These are phyloP conservation scores for Berkeleyomyces basicola DNA, from an alignment of 2,329 filamentous ascomycete species.

Conservation along the genomic window DNA sequence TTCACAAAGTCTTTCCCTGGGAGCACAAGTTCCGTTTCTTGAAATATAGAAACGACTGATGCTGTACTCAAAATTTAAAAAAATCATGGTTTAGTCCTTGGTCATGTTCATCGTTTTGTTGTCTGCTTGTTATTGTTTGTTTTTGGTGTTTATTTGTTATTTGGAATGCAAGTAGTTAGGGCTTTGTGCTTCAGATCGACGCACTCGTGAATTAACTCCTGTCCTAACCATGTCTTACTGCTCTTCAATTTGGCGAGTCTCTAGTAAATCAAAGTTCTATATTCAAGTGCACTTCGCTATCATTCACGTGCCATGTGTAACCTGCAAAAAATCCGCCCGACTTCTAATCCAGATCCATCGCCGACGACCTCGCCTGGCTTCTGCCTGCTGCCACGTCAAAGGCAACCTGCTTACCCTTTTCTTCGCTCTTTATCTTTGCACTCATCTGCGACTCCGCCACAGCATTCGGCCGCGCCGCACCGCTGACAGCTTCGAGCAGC, in stretches of 20 bases:
- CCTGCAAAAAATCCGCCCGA: neutral
- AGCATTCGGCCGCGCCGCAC: constrained; percentile 7
- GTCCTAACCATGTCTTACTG: no score
- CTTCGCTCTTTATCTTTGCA: constrained; percentile 4
- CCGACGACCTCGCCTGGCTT: neutral
- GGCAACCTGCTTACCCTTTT: constrained; percentile 2
- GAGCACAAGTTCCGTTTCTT: neutral
- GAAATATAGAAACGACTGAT: neutral
- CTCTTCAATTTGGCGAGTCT: no score
- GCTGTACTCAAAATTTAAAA: neutral
- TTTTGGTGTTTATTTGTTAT: neutral
- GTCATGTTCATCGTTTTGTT: neutral
- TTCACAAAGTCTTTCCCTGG: constrained; percentile 10
- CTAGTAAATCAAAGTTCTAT: neutral
- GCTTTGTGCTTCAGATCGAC: neutral
- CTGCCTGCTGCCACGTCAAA: neutral
- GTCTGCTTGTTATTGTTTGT: neutral
- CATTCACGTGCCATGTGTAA: neutral
- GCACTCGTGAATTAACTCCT: neutral
- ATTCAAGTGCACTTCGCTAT: neutral
- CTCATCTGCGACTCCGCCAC: neutral
- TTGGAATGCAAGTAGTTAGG: neutral
- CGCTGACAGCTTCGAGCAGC: constrained; percentile 12
- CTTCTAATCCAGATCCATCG: constrained; percentile 10
- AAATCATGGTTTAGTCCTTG: neutral